These are phyloP conservation scores for Cicer chorassanicum DNA, from an alignment of 306 rosid species.

Conservation along the genomic window DNA sequence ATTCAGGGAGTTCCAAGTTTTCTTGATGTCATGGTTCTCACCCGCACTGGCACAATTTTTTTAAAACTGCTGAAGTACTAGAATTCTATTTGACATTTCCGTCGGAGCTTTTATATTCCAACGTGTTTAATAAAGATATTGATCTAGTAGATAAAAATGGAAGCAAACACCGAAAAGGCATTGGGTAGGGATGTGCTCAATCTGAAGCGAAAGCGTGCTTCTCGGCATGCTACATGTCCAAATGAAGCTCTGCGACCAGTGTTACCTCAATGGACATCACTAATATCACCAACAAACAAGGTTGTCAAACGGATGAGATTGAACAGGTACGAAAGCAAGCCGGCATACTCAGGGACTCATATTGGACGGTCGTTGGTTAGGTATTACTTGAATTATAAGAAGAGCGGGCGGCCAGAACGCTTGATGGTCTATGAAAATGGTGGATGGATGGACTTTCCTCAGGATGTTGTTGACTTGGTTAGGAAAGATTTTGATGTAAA, in stretches of 20 bases:
- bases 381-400: slow-evolving; percentile 66
- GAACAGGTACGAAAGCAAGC: slow-evolving; percentile 47
- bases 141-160: slow-evolving; percentile 64
- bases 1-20: slow-evolving; percentile 55
- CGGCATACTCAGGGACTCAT: slow-evolving; percentile 44
- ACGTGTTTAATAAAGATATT: slow-evolving; percentile 59
- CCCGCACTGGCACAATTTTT: slow-evolving; percentile 23
- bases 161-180: slow-evolving; percentile 68
- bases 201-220: slow-evolving; percentile 69
- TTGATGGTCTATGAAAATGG: slow-evolving; percentile 75
- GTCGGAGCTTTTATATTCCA: slow-evolving; percentile 53
- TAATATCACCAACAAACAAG: slow-evolving; percentile 42
- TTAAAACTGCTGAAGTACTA: slow-evolving; percentile 44
- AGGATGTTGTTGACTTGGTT: slow-evolving; percentile 63
- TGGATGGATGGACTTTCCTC: slow-evolving; percentile 75
- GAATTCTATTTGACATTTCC: slow-evolving; percentile 41
- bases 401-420: slow-evolving; percentile 73
- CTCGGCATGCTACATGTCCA: slow-evolving; percentile 52
- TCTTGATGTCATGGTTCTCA: slow-evolving; percentile 43
- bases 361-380: slow-evolving; percentile 50
- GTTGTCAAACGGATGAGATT: slow-evolving; percentile 59
- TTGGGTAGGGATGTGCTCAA: slow-evolving; percentile 63
- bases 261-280: slow-evolving; percentile 44
- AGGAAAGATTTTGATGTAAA: slow-evolving; percentile 63
- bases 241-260: slow-evolving; percentile 52